These are phyloP conservation scores for Camillea tinctor DNA, from an alignment of 2,329 filamentous ascomycete species.

Conservation along the genomic window DNA sequence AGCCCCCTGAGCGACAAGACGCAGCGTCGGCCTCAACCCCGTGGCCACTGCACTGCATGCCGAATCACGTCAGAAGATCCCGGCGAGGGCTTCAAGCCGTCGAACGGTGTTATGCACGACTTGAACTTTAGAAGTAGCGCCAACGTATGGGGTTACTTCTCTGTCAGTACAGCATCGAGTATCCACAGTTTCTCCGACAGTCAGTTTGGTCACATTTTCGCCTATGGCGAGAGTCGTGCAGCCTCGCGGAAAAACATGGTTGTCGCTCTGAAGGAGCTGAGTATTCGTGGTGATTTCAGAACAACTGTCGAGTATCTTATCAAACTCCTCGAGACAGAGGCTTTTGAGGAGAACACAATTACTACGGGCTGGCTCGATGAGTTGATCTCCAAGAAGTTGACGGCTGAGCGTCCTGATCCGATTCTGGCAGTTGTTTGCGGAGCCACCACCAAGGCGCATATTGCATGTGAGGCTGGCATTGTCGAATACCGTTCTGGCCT, in stretches of 20 bases:
- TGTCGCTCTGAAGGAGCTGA: constrained; percentile 95
- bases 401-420: constrained; percentile 89
- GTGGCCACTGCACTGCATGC: constrained; percentile 96
- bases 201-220: constrained; percentile 99
- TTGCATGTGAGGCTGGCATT: constrained; percentile 88
- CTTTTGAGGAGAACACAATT: constrained; percentile 98
- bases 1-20: constrained; percentile 77
- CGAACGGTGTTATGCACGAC: constrained; percentile 97
- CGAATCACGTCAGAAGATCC: constrained; percentile 99
- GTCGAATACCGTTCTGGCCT: constrained; percentile 83
- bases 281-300: constrained; percentile 98
- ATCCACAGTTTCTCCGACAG: constrained; percentile 99
- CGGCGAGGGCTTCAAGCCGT: constrained; percentile 99
- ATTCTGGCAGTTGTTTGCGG: constrained; percentile 94
- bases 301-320: constrained; percentile 99
- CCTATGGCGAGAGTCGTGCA: constrained; percentile 94
- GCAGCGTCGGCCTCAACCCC: constrained; percentile 87
- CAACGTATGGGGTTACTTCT: constrained; percentile 99
- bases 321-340: constrained; percentile 96
- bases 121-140: constrained; percentile 98
- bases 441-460: constrained; percentile 90
- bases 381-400: constrained; percentile 96
- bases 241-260: constrained; percentile 99
- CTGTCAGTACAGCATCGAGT: constrained; percentile 90
- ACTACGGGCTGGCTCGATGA: constrained; percentile 98